Evolutionary conservation across 2,329 filamentous ascomycete species (phyloP).

Genomic region (Trichoderma sp.): DNA sequence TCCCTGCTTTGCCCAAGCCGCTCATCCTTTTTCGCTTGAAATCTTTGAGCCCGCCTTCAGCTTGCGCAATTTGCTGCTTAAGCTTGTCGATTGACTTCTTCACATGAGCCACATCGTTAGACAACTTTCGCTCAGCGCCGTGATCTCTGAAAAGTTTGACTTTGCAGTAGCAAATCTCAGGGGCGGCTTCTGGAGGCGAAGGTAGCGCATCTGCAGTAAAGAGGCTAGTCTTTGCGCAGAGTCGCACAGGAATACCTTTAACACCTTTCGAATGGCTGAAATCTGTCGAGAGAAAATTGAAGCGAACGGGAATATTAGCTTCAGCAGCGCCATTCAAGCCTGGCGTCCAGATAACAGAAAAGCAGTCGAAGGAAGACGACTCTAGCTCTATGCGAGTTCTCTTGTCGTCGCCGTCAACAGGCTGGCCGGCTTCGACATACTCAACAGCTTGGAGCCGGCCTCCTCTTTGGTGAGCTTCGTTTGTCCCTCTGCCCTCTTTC

Average conservation of each 20-base stretch:
- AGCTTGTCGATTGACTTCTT: constrained; percentile 97
- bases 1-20: constrained; percentile 51
- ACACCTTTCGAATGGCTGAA: constrained; percentile 99
- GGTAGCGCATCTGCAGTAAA: constrained; percentile 58
- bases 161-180: constrained; percentile 91
- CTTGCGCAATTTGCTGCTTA: constrained; percentile 88
- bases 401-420: constrained; percentile 65
- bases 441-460: constrained; percentile 94
- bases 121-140: constrained; percentile 90
- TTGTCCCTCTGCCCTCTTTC: constrained; percentile 96
- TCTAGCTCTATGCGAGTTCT: constrained; percentile 72
- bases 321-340: constrained; percentile 70
- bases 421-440: constrained; percentile 73
- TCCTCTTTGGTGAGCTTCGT: constrained; percentile 90
- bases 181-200: constrained; percentile 48
- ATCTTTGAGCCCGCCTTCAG: constrained; percentile 69
- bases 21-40: constrained; percentile 66
- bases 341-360: constrained; percentile 87
- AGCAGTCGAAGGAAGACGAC: constrained; percentile 86
- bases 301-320: constrained; percentile 86
- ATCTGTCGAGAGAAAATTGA: constrained; percentile 98
- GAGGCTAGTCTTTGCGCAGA: constrained; percentile 87
- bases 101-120: constrained; percentile 91
- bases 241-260: constrained; percentile 91
- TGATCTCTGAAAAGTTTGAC: constrained; percentile 97